phyloP scores from a whole-genome alignment of 1,139 yeast species.

The Scheffersomyces illinoinensis region DNA sequence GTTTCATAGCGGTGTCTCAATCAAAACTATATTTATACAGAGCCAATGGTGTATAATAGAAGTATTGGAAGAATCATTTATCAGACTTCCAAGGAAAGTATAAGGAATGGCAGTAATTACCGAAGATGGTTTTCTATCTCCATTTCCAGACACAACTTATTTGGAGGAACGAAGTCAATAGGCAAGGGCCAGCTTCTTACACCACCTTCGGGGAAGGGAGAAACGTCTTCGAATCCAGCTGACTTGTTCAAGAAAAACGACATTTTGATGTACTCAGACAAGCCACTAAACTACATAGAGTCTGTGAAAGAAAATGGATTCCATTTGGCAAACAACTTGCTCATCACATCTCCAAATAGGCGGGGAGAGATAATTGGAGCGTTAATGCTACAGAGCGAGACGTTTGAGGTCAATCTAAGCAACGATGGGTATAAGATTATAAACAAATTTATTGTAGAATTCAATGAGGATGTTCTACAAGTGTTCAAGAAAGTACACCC shows the following conservation, averaged over 20 bases:
- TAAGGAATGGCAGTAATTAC: background rate
- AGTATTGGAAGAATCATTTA: background rate
- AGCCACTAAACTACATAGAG: slow-evolving; percentile 48
- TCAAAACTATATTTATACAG: no score
- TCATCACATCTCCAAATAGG: slow-evolving; percentile 48
- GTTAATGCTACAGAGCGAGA: slow-evolving; percentile 62
- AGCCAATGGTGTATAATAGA: background rate
- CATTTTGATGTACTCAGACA: slow-evolving; percentile 42
- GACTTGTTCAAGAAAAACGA: slow-evolving; percentile 48
- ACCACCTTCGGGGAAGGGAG: slow-evolving; percentile 41
- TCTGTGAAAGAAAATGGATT: slow-evolving; percentile 42
- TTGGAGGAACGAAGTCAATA: slow-evolving; percentile 32
- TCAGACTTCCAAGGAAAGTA: background rate
- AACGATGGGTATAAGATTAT: slow-evolving; percentile 35
- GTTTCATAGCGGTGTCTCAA: no score
- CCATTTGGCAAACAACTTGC: slow-evolving; percentile 39
- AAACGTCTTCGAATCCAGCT: slow-evolving; percentile 46
- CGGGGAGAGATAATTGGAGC: slow-evolving; percentile 51
- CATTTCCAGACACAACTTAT: slow-evolving; percentile 13
- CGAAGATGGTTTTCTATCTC: background rate
- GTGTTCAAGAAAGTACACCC: slow-evolving; percentile 64
- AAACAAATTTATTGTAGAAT: slow-evolving; percentile 47
- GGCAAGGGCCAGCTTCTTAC: slow-evolving; percentile 15
- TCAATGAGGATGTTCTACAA: slow-evolving; percentile 41
- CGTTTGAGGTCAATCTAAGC: slow-evolving; percentile 58